Conservation (phyloP, 2,329 filamentous ascomycete species). For the Colletotrichum theobromicola region DNA sequence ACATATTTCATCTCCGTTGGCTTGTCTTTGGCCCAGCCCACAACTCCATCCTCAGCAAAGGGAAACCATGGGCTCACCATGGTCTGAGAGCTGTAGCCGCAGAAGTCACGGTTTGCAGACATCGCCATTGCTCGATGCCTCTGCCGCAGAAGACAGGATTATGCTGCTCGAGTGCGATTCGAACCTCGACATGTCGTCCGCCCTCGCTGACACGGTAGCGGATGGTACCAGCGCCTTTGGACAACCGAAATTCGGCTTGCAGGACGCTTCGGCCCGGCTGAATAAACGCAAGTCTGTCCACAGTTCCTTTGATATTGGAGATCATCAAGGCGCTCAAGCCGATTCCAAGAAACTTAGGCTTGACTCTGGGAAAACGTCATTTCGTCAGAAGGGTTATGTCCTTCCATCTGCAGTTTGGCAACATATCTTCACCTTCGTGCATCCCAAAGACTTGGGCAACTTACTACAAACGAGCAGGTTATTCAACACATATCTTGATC, state of each 20-base stretch:
- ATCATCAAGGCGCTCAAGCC: not conserved
- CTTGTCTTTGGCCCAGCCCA: not conserved
- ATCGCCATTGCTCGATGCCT: not conserved
- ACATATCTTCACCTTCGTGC: conserved; percentile 69
- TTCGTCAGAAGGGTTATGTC: not conserved
- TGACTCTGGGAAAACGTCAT: not conserved
- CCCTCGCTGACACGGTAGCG: not conserved
- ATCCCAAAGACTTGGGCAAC: conserved; percentile 66
- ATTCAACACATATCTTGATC: conserved; percentile 66
- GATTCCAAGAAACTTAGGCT: not conserved
- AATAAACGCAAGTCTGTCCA: conserved; percentile 4
- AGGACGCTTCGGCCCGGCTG: not conserved
- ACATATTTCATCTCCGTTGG: not conserved
- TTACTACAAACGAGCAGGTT: conserved; percentile 71
- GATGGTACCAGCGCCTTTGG: not conserved
- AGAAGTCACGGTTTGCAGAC: not conserved
- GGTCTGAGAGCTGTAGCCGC: not conserved
- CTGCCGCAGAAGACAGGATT: not conserved
- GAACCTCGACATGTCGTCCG: not conserved
- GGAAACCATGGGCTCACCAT: not conserved
- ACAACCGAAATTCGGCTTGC: not conserved
- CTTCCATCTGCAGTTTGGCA: conserved; percentile 66
- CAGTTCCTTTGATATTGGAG: not conserved
- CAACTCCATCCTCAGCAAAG: not conserved
- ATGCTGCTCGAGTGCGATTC: not conserved